phyloP scores from a whole-genome alignment of 192 early-diverging fungal genomes.

The Backusella parvicylindrica region DNA sequence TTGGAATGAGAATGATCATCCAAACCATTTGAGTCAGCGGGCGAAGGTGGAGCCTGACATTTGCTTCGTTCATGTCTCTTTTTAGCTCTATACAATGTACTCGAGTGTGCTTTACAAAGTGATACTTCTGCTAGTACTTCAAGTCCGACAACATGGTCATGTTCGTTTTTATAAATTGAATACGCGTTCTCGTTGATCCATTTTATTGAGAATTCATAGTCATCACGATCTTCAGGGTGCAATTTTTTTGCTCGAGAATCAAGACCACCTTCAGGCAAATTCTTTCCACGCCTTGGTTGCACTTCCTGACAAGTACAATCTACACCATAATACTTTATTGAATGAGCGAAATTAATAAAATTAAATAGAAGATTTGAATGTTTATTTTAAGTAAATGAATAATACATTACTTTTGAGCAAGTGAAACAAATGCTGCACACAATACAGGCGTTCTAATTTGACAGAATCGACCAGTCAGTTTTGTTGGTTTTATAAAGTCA shows the following conservation, averaged over 20 bases:
- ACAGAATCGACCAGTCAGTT: not conserved
- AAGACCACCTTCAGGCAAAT: conserved; percentile 28
- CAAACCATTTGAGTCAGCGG: conserved; percentile 18
- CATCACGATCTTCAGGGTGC: conserved; percentile 22
- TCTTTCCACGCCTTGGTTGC: conserved; percentile 33
- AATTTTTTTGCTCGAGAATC: conserved; percentile 38
- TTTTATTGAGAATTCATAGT: conserved; percentile 29
- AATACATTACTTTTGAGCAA: conserved; percentile 24
- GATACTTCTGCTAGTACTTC: conserved; percentile 27
- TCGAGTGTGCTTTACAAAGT: conserved; percentile 37
- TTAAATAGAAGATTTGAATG: not conserved
- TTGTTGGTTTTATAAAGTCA: not conserved
- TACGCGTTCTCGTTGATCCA: conserved; percentile 33
- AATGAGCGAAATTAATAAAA: not conserved
- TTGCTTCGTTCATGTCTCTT: conserved; percentile 20
- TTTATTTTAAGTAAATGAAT: not conserved
- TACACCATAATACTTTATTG: conserved; percentile 23
- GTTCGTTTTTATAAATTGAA: conserved; percentile 24
- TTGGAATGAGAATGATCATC: not conserved
- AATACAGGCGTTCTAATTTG: conserved; percentile 35
- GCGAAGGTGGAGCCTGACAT: conserved; percentile 20
- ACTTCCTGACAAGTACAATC: conserved; percentile 27
- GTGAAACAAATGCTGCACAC: conserved; percentile 36
- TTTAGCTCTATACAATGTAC: conserved; percentile 35
- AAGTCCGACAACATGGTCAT: conserved; percentile 19